Evolutionary conservation across 2,329 filamentous ascomycete genomes (phyloP).

Genomic region (Lachnellula willkommii): DNA sequence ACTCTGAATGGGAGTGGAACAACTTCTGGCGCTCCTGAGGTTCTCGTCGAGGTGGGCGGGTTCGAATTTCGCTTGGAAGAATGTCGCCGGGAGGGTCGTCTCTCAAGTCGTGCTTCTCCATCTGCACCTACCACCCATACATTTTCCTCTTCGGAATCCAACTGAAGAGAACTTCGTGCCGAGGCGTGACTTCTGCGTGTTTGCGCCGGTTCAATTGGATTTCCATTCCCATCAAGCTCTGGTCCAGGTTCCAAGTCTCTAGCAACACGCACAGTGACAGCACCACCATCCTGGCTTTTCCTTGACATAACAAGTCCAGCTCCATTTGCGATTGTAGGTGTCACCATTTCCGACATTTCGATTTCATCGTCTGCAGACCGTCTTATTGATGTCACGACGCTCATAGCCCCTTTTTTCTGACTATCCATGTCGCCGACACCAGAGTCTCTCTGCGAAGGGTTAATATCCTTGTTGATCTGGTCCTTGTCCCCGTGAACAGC

Average conservation of each 20-base stretch:
- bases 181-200: slow-evolving; percentile 40
- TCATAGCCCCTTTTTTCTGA: slow-evolving; percentile 38
- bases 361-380: slow-evolving; percentile 42
- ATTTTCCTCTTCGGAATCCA: slow-evolving; percentile 31
- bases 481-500: slow-evolving; percentile 63
- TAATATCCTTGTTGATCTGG: slow-evolving; percentile 21
- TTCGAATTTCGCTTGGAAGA: slow-evolving; percentile 24
- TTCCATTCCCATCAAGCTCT: slow-evolving; percentile 29
- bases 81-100: slow-evolving; percentile 23
- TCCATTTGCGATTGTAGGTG: slow-evolving; percentile 30
- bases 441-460: slow-evolving; percentile 23
- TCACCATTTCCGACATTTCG: slow-evolving; percentile 47
- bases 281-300: slow-evolving; percentile 34
- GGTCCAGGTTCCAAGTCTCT: slow-evolving; percentile 17
- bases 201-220: slow-evolving; percentile 49
- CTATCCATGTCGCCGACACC: slow-evolving; percentile 38
- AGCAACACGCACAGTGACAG: slow-evolving; percentile 22
- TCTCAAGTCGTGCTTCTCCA: slow-evolving; percentile 29
- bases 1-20: slow-evolving; percentile 63
- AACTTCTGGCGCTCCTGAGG: slow-evolving; percentile 42
- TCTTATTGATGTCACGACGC: slow-evolving; percentile 25
- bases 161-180: slow-evolving; percentile 13
- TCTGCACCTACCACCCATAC: slow-evolving; percentile 30
- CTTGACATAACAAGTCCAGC: slow-evolving; percentile 40
- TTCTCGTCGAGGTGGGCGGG: slow-evolving; percentile 34